Evolutionary conservation across 148 eudicot species (phyloP).

Genomic region (Cornus kousa): DNA sequence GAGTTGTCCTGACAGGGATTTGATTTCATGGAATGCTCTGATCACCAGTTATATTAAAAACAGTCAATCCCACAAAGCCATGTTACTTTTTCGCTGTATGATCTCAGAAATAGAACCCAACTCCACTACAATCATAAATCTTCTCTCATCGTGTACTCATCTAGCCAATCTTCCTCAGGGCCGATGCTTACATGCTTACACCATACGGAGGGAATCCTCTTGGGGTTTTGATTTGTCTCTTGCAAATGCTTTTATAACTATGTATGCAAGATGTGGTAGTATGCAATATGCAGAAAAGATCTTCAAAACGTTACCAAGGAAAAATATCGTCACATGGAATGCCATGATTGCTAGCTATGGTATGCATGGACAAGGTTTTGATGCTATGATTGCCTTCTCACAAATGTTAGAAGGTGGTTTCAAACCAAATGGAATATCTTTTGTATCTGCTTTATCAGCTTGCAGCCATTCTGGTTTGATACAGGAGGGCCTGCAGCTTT

Average conservation of each 20-base stretch:
- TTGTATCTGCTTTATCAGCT: slow-evolving; percentile 42
- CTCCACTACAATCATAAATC: slow-evolving; percentile 34
- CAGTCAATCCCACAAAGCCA: slow-evolving; percentile 28
- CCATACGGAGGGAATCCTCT: slow-evolving; percentile 28
- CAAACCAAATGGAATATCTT: slow-evolving; percentile 39
- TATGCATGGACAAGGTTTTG: slow-evolving; percentile 37
- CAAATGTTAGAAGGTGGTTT: slow-evolving; percentile 36
- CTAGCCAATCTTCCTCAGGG: slow-evolving; percentile 44
- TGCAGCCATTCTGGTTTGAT: slow-evolving; percentile 54
- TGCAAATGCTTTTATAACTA: slow-evolving; percentile 39
- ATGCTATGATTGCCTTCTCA: slow-evolving; percentile 33
- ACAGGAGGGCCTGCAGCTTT: slow-evolving; percentile 39
- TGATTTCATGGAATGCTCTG: slow-evolving; percentile 47
- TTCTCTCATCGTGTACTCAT: slow-evolving; percentile 42
- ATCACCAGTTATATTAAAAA: slow-evolving; percentile 36
- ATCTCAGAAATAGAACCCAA: slow-evolving; percentile 36
- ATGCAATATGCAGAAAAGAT: slow-evolving; percentile 35
- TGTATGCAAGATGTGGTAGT: slow-evolving; percentile 56
- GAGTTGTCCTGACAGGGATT: slow-evolving; percentile 34
- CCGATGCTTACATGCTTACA: slow-evolving; percentile 45
- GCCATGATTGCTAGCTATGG: slow-evolving; percentile 44
- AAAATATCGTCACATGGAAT: slow-evolving; percentile 44
- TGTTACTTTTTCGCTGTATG: slow-evolving; percentile 34
- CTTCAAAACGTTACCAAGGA: slow-evolving; percentile 30
- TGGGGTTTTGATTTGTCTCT: slow-evolving; percentile 28